Evolutionary conservation across 2,329 filamentous ascomycete genomes (phyloP).

Genomic region (Penicillium capsulatum): DNA sequence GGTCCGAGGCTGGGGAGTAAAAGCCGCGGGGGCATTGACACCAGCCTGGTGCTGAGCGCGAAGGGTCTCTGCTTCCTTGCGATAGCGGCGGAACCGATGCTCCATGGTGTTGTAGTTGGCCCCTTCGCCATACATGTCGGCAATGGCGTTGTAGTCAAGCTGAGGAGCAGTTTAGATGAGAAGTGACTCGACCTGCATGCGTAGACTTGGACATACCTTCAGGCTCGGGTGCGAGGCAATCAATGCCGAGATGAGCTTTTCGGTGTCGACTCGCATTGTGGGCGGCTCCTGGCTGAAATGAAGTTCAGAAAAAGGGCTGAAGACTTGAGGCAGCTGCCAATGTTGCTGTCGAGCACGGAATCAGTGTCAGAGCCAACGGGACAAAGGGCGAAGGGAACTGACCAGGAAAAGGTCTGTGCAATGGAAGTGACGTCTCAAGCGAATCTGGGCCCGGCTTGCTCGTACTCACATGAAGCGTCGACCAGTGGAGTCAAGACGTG

Average conservation of each 20-base stretch:
- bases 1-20: neutral
- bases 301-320: too few relatives aligned
- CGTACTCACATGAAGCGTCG: too few relatives aligned
- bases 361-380: too few relatives aligned
- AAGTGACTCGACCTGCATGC: neutral
- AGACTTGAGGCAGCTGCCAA: too few relatives aligned
- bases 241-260: slow-evolving; percentile 1
- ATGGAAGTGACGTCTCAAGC: too few relatives aligned
- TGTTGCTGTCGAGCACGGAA: too few relatives aligned
- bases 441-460: too few relatives aligned
- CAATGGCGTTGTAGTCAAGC: slow-evolving; percentile 46
- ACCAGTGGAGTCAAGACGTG: too few relatives aligned
- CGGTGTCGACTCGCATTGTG: slow-evolving; percentile 1
- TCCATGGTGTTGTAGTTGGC: slow-evolving; percentile 50
- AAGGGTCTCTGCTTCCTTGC: slow-evolving; percentile 38
- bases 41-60: slow-evolving; percentile 8
- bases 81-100: slow-evolving; percentile 44
- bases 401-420: too few relatives aligned
- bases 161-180: slow-evolving; percentile 19
- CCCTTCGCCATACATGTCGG: slow-evolving; percentile 43
- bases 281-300: too few relatives aligned
- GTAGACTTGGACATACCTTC: neutral
- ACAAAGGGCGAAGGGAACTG: too few relatives aligned
- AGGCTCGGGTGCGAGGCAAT: slow-evolving; percentile 1
- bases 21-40: neutral